Evolutionary conservation across 2,329 filamentous ascomycete genomes (phyloP).

Genomic region (Iodosphaeria phyllophila): DNA sequence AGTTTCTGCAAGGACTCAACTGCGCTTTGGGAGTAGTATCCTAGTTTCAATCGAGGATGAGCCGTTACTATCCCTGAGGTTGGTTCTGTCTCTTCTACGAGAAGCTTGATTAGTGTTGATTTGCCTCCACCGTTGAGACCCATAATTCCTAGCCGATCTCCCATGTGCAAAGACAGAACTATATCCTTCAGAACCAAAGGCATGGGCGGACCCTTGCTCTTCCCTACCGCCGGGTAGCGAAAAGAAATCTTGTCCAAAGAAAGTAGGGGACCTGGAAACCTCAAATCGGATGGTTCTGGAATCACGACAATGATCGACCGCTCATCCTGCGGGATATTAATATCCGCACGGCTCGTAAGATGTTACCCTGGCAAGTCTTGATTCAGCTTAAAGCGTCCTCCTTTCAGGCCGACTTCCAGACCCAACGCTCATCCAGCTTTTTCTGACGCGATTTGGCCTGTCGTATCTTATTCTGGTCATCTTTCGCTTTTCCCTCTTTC

Average conservation of each 20-base stretch:
- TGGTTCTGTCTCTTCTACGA: constrained; percentile 41
- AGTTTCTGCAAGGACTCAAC: constrained; percentile 47
- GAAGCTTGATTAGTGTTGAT: constrained; percentile 55
- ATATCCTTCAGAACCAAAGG: constrained; percentile 39
- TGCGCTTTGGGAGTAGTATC: constrained; percentile 66
- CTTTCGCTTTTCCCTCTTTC: constrained; percentile 55
- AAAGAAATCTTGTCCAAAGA: constrained; percentile 53
- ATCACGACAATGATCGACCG: constrained; percentile 36
- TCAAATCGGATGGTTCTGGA: constrained; percentile 46
- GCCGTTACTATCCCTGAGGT: constrained; percentile 40
- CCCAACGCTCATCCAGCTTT: constrained; percentile 67
- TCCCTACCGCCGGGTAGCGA: constrained; percentile 27
- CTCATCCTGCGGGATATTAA: constrained; percentile 50
- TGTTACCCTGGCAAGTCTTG: constrained; percentile 50
- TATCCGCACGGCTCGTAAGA: constrained; percentile 38
- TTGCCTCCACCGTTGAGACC: constrained; percentile 73
- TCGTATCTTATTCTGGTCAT: constrained; percentile 72
- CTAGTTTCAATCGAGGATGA: constrained; percentile 52
- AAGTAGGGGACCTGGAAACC: constrained; percentile 57
- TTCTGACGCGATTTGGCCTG: constrained; percentile 73
- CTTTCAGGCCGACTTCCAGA: constrained; percentile 51
- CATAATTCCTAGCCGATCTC: constrained; percentile 56
- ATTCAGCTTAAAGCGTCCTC: constrained; percentile 65
- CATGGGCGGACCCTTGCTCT: constrained; percentile 12
- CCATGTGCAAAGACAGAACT: constrained; percentile 49